Evolutionary conservation across 2,329 filamentous ascomycete species (phyloP).

Genomic region (Phaeoacremonium minimum): DNA sequence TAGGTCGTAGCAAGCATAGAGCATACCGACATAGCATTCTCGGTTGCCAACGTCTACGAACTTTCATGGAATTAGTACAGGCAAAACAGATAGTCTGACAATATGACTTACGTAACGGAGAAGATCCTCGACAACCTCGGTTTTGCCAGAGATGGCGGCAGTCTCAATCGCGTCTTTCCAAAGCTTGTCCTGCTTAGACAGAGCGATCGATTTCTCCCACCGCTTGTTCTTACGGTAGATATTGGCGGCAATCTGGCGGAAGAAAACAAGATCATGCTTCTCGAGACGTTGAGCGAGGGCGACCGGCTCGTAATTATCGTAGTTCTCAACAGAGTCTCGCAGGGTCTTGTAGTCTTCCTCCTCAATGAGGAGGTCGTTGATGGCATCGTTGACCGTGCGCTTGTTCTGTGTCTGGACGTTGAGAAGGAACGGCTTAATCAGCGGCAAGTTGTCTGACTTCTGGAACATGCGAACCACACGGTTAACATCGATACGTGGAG

Average conservation of each 20-base stretch:
- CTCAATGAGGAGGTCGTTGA: slow-evolving; percentile 96
- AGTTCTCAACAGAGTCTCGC: slow-evolving; percentile 94
- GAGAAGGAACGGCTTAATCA: slow-evolving; percentile 98
- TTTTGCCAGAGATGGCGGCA: slow-evolving; percentile 83
- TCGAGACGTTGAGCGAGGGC: slow-evolving; percentile 89
- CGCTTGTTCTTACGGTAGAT: slow-evolving; percentile 99
- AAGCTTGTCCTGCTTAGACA: slow-evolving; percentile 98
- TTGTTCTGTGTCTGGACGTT: slow-evolving; percentile 98
- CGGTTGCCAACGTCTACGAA: slow-evolving; percentile 99
- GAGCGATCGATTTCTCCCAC: slow-evolving; percentile 97
- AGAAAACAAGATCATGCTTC: slow-evolving; percentile 97
- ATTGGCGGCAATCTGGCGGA: slow-evolving; percentile 95
- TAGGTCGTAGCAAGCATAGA: slow-evolving; percentile 97
- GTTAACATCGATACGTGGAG: slow-evolving; percentile 94
- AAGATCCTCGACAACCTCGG: slow-evolving; percentile 90
- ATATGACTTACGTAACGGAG: slow-evolving; percentile 85
- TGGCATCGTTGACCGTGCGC: slow-evolving; percentile 94
- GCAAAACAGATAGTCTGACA: slow-evolving; percentile 1
- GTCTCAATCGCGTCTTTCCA: slow-evolving; percentile 99
- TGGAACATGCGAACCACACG: slow-evolving; percentile 99
- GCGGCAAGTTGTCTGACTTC: slow-evolving; percentile 93
- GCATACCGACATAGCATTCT: slow-evolving; percentile 99
- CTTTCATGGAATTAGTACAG: slow-evolving; percentile 44
- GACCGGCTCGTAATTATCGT: slow-evolving; percentile 97
- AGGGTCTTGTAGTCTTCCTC: slow-evolving; percentile 99